Evolutionary conservation across 805 yeast genomes (phyloP), one percentile per base, ranked within the genome.

Genomic region (Myxozyma neglecta): DNA sequence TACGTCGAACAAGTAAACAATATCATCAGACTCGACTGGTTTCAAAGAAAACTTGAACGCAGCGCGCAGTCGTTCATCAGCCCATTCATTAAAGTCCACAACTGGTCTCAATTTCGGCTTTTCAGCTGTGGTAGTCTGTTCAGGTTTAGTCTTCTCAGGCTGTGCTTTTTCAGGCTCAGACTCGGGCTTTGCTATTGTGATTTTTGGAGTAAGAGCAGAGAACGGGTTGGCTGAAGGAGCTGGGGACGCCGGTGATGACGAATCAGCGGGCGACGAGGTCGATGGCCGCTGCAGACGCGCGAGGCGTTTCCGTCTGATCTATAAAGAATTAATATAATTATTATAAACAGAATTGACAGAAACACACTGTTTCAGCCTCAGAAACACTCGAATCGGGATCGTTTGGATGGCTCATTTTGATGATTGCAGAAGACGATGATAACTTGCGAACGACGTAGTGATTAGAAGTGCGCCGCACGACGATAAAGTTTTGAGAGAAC

Each of bases 381-480:
- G 29, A 24, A 24, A 24, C 29, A 24, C 29, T 24, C 4, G 29
- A 24, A 24, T 24, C 29, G 29, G 29, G 29, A 24, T 42, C 46
- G 20, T 42, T 42, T 20, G 88, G 50, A 73, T 88, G 57, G 80
- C 87, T 0, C 92, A 88, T 72, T 88, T 86, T 66, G 75, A 87
- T 40, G 89, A 91, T 3, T 39, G 2, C 35, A 8, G 14, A 20
- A 45, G 8, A 9, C 7, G 35, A 24, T 29, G 32, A n/a, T 20
- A 45, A 10, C n/a, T n/a, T n/a, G 49, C 14, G 34, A 45, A 20
- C 49, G 13, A 24, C n/a, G n/a, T n/a, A n/a, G 29, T 24, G 29
- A 24, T 24, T 24, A 24, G 29, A 24, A 5, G 29, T 24, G 29
- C 29, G 29, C 29, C 29, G 29, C 29, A 24, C 29, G 29, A 24